Evolutionary conservation across 2,329 filamentous ascomycete genomes (phyloP), one percentile per base, ranked within the genome.

Genomic region (Neophaeococcomyces mojaviensis): DNA sequence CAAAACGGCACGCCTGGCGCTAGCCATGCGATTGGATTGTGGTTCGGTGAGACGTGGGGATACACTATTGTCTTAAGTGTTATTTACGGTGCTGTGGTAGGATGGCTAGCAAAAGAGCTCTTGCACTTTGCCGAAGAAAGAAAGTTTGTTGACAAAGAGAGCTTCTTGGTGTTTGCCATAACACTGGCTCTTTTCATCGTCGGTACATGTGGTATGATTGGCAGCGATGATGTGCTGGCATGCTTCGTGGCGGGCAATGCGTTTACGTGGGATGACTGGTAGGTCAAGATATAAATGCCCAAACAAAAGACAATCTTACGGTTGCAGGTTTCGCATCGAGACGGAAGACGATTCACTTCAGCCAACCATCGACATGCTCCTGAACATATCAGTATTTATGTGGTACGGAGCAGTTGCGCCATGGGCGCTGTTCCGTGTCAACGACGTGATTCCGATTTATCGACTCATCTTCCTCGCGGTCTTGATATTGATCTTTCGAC

Each of bases 321-420:
- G 15, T 7, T 16, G 12, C 28, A 46, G 55, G 74, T 96, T 95
- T 65, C 83, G 89, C 0, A 70, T 90, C 1, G 86, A 94, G 63
- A 96, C 89, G 0, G 70, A 84, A 56, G 89, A 95, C 55, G 90
- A 96, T 62, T 89, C 86, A 2, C 75, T 96, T n/a, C 88, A 96
- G 61, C 88, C 88, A 0, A 95, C 88, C 0, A 85, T 96, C 37
- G 88, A 96, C 62, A 94, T 95, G 88, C 73, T 96, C 2, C 81
- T 96, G 47, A 96, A 96, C 60, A 79, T 94, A 3, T 73, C 82
- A 15, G 77, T 96, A 32, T 96, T 96, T 63, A 79, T 94, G 65
- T 96, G 88, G 88, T 90, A 86, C 57, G 88, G 88, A 3, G 86
- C 87, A 0, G 78, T 89, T 9, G 86, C 84, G 48, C 89, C 89